Base-by-base conservation (phyloP, 768 basidiomycete species). In the Clavulina sp. region DNA sequence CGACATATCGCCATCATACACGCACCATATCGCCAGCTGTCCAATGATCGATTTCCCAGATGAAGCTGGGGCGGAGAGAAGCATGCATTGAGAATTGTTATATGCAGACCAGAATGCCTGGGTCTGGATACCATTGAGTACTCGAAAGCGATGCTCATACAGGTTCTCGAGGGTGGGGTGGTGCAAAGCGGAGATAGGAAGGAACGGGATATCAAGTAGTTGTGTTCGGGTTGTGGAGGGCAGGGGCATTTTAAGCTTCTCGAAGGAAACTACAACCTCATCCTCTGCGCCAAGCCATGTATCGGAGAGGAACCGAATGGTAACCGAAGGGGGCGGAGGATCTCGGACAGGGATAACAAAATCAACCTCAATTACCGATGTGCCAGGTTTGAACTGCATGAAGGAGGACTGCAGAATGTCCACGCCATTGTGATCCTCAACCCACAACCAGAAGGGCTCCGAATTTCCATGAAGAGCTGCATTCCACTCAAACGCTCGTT, bases 371-470 rank as follows among this genome's bases (percentile, higher is more conserved):
- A 91, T 55, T 3, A 60, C 46, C 0, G 72, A 66, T 1, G 82
- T 84, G 18, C 73, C 70, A 55, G 77, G 74, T 41, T 82, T 80
- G 55, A 96, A 75, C 31, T 78, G 59, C 24, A 92, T 65, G 59
- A 83, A 78, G 0, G 78, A 69, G 50, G 83, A 72, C 60, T 93
- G 91, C 7, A 91, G 73, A 59, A 97, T 92, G 33, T 73, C 73
- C n/a, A 73, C 57, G n/a, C 78, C 81, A 31, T 81, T 74, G 33
- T 80, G 72, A 59, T 92, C 88, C 66, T 97, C 91, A 2, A 95
- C 68, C 95, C 95, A 97, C 29, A 99, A 64, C 81, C 87, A 96
- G 66, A 96, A 96, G 1, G 87, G 82, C 63, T 97, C 88, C 1
- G 70, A 68, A 7, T 67, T 69, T 0, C 82, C 84, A 58, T 95